Evolutionary conservation across 768 basidiomycete genomes (phyloP).

Genomic region (Tylopilus balloui): DNA sequence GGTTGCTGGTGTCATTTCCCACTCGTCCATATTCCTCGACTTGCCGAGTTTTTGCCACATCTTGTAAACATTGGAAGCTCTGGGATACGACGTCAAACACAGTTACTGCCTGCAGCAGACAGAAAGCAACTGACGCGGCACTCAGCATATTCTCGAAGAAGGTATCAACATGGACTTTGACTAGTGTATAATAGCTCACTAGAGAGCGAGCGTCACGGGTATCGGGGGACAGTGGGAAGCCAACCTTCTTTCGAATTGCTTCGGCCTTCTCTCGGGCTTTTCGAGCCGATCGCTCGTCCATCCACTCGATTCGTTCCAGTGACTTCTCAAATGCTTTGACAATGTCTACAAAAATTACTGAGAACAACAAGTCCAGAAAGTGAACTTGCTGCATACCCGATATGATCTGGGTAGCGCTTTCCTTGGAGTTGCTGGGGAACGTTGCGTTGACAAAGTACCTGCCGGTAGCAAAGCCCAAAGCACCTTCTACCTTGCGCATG

Average conservation of each 20-base stretch:
- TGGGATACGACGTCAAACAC: constrained; percentile 24
- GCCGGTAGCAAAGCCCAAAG: constrained; percentile 86
- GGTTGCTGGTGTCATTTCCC: constrained; percentile 86
- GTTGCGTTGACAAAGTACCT: constrained; percentile 85
- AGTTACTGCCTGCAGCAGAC: not conserved
- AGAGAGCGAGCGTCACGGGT: constrained; percentile 68
- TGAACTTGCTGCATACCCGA: constrained; percentile 42
- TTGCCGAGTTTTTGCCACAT: constrained; percentile 75
- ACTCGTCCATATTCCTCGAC: constrained; percentile 61
- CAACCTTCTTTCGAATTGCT: constrained; percentile 72
- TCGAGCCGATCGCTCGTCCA: constrained; percentile 77
- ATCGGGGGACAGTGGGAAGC: constrained; percentile 86
- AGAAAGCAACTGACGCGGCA: constrained; percentile 40
- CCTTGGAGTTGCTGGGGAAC: constrained; percentile 73
- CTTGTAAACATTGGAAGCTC: constrained; percentile 57
- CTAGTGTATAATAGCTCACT: constrained; percentile 64
- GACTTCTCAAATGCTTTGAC: constrained; percentile 79
- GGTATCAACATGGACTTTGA: constrained; percentile 58
- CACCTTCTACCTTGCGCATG: constrained; percentile 61
- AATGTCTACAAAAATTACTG: constrained; percentile 49
- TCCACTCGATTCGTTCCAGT: constrained; percentile 76
- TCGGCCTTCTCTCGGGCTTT: constrained; percentile 82
- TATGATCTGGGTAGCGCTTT: constrained; percentile 81
- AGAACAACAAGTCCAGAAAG: not conserved
- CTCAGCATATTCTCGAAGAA: constrained; percentile 85